Conservation (phyloP, 495 filamentous ascomycete genomes). For the Lineolata rhizophorae region DNA sequence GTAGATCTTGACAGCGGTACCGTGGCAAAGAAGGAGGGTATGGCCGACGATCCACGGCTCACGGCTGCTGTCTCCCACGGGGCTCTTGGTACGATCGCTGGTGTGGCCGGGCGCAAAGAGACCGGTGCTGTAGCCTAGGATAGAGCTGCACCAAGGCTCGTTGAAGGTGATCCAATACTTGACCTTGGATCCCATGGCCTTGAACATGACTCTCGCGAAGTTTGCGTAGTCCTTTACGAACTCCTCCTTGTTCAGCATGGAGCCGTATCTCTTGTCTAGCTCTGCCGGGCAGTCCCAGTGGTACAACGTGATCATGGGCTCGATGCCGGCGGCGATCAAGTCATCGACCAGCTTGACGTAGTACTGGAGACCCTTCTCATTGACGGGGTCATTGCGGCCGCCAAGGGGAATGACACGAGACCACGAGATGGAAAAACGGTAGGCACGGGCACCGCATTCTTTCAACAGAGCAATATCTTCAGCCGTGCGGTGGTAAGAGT, state of each 20-base stretch:
- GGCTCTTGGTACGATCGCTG: conserved; percentile 30
- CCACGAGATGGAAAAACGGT: conserved; percentile 63
- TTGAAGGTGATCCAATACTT: conserved; percentile 48
- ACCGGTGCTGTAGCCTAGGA: conserved; percentile 36
- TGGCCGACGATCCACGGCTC: conserved; percentile 42
- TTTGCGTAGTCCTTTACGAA: conserved; percentile 37
- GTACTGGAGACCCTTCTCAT: conserved; percentile 34
- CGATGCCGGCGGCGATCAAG: conserved; percentile 33
- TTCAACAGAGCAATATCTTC: conserved; percentile 59
- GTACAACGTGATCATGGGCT: conserved; percentile 38
- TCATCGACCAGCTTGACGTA: conserved; percentile 40
- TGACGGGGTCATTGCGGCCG: conserved; percentile 37
- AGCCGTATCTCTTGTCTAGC: conserved; percentile 39
- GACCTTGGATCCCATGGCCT: conserved; percentile 29
- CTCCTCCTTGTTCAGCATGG: conserved; percentile 34
- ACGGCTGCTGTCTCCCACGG: conserved; percentile 30
- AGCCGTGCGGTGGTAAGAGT: conserved; percentile 50
- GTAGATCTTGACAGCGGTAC: conserved; percentile 39
- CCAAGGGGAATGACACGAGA: conserved; percentile 47
- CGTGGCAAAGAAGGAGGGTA: conserved; percentile 35
- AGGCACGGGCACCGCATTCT: conserved; percentile 35
- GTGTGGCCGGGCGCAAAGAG: conserved; percentile 37
- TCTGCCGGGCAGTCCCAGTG: conserved; percentile 42
- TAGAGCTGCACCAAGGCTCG: conserved; percentile 39
- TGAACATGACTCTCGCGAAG: conserved; percentile 34